Percentiles rank a stretch among this genome's conserved stretches.
Evolutionary conservation across 164 flowering plant species (phyloP).

Genomic region (Dillenia suffruticosa): DNA sequence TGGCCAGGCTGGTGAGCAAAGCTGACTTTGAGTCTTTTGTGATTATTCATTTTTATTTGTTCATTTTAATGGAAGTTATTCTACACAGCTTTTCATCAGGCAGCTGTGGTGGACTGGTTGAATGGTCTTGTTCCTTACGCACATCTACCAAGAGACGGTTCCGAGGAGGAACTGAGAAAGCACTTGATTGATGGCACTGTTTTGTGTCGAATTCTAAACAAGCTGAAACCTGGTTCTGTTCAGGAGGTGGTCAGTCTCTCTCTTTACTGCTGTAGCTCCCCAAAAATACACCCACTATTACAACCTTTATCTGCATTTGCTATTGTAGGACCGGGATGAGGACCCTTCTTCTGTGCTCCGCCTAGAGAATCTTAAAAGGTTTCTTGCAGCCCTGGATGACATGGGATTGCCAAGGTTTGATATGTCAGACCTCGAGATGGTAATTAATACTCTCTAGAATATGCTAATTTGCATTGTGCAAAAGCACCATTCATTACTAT

Average conservation of each 20-base stretch:
- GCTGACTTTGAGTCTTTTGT: too few species aligned
- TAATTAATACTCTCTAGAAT: constrained; percentile 8
- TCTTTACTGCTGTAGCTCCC: not conserved
- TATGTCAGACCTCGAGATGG: constrained; percentile 62
- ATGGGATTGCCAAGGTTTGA: constrained; percentile 72
- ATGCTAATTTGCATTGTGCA: too few species aligned
- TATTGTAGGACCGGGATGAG: constrained; percentile 22
- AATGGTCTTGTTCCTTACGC: constrained; percentile 43
- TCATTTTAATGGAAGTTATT: too few species aligned
- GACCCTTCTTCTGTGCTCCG: constrained; percentile 19
- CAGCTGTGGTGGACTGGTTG: constrained; percentile 62
- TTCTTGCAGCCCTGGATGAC: constrained; percentile 57
- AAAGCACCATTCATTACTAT: too few species aligned
- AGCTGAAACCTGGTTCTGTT: constrained; percentile 44
- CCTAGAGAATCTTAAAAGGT: constrained; percentile 39
- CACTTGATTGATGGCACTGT: constrained; percentile 60
- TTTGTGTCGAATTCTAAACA: constrained; percentile 50
- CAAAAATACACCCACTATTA: not conserved
- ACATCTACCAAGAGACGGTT: constrained; percentile 48
- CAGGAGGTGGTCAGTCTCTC: constrained; percentile 37
- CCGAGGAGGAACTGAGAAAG: constrained; percentile 66
- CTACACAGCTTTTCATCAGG: constrained; percentile 34
- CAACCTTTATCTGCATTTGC: not conserved
- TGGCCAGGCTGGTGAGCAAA: too few species aligned
- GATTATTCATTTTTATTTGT: too few species aligned